Evolutionary conservation across 306 rosid genomes (phyloP), one percentile per base, ranked within the genome.

Genomic region (Adenanthera pavonina): DNA sequence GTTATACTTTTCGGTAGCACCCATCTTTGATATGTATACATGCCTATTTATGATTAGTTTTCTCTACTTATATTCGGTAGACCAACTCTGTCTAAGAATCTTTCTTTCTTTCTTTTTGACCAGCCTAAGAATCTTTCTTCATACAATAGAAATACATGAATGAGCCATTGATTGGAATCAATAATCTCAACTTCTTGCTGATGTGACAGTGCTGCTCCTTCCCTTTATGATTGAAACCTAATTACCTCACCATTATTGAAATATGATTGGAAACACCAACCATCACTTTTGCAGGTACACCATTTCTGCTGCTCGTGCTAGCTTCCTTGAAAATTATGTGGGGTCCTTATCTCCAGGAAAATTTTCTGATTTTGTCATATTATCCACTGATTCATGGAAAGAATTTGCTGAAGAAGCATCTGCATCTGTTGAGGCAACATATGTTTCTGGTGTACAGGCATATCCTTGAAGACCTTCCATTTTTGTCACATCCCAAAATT

Each of bases 281-380:
- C 20, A 57, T 74, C 69, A 56, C 8, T 73, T 6, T 80, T 69
- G 69, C 92, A 94, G 98, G 85, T 85, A 89, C 73, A 94, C 98
- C 33, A 87, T 91, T 76, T 89, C 90, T 12, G 97, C 95, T 60
- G 98, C 98, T 33, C 92, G 80, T 2, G 97, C 97, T 54, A 86
- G 94, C 91, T 92, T 94, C 88, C 90, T 92, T 9, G 97, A 92
- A 83, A 82, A 81, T 3, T 88, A 90, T 16, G 65, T 90, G 46
- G 97, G 95, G 70, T 94, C 98, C 75, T 71, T 94, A 20, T 87
- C 94, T 10, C 85, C 86, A 0, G 94, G 97, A 71, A 94, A 92
- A 86, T 84, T 91, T 0, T 97, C 98, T 62, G 98, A 94, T 81
- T 94, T 94, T 77, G 97, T 92, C 77, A 41, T 92, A 75, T 79